A percentile compares a stretch with the other conserved stretches of the same genome.
phyloP scores from a whole-genome alignment of 1,284 basidiomycete species.

The Neolentinus lepideus region DNA sequence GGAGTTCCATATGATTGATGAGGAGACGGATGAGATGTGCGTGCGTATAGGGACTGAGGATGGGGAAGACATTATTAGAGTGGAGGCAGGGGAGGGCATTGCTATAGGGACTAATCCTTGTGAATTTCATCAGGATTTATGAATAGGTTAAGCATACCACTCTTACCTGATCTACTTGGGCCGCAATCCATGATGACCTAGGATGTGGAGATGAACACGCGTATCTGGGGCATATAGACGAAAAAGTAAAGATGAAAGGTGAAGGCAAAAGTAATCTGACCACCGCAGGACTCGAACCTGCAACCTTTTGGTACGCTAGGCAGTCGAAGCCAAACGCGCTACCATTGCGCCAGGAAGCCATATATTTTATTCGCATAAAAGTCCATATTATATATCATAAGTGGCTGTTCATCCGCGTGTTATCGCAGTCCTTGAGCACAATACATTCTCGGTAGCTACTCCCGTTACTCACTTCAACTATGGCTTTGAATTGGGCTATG shows the following conservation, averaged over 20 bases:
- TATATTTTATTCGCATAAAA: no score
- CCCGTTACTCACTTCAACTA: constrained; percentile 20
- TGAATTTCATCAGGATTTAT: constrained; percentile 46
- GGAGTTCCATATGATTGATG: constrained; percentile 48
- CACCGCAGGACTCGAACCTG: constrained; percentile 87
- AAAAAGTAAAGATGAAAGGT: no score
- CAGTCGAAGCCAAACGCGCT: constrained; percentile 85
- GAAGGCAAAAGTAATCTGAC: no score
- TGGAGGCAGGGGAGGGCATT: constrained; percentile 57
- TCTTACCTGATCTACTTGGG: no score
- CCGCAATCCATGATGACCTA: no score
- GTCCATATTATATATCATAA: no score
- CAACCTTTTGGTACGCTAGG: constrained; percentile 70
- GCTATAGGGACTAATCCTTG: constrained; percentile 64
- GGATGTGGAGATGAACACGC: no score
- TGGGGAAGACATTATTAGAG: constrained; percentile 17
- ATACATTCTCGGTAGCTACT: background rate
- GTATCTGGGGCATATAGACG: no score
- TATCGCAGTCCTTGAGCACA: background rate
- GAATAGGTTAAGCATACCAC: background rate
- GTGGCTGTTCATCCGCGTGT: background rate
- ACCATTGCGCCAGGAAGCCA: constrained; percentile 75
- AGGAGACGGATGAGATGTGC: constrained; percentile 45
- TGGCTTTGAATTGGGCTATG: constrained; percentile 78
- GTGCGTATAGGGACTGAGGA: constrained; percentile 29